Evolutionary conservation across 78 protist genomes (phyloP), one percentile per base, ranked within the genome.

Genomic region (slime mould (Dictyostelium discoideum)): DNA sequence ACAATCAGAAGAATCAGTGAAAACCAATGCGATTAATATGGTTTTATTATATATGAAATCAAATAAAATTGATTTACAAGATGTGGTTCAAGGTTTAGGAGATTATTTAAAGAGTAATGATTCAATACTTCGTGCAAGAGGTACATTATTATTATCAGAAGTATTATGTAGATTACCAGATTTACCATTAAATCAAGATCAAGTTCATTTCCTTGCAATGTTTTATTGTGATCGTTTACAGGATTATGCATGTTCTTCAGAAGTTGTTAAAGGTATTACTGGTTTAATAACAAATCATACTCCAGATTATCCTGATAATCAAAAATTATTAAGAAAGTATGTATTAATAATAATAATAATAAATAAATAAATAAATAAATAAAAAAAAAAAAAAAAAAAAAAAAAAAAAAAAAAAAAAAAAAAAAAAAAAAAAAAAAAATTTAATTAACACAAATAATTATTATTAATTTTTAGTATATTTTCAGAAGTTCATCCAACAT

Each of bases 31-130:
- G 5, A 40, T 93, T 6, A 93, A 93, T 79, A 11, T 24, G n/a
- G 63, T 93, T 2, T 78, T 93, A 37, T 42, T 93, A 32, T 14
- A 37, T 40, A 39, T 78, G 89, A 73, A 24, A 54, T 22, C 84
- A 8, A 80, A 86, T 3, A 85, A 44, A 20, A 69, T 83, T 2
- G 65, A 67, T 20, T 48, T 93, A 24, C 89, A 83, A 29, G 87
- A 86, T 26, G 14, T 95, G 11, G 92, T 95, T 44, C 46, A 50
- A 39, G 29, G 39, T 22, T 44, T 95, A 44, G 97, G 97, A 9
- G 96, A 95, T 42, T 88, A 95, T 82, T 83, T 95, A 24, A 87
- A 89, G 89, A 95, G 26, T 77, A 88, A 73, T 63, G 97, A 95
- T 77, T 69, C 87, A 37, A n/a, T 95, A 1, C 50, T 85, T n/a